Conservation (phyloP, 306 rosid species). For the Parietaria judaica region DNA sequence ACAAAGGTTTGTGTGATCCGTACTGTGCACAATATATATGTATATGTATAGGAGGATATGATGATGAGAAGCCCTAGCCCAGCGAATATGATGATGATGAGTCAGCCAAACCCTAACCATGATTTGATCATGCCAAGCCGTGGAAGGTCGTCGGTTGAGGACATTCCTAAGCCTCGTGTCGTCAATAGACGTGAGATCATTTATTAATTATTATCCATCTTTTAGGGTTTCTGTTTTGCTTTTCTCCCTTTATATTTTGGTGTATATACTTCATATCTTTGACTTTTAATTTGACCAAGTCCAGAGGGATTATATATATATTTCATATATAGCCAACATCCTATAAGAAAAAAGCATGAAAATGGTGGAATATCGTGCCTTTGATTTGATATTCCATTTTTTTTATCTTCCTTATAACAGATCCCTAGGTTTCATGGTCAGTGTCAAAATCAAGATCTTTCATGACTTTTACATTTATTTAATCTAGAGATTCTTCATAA, state of each 20-base stretch:
- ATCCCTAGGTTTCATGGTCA: constrained; percentile 29
- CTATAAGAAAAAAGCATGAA: constrained; percentile 22
- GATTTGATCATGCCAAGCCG: constrained; percentile 43
- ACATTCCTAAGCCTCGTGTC: constrained; percentile 64
- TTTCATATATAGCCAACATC: constrained; percentile 6
- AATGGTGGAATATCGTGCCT: constrained; percentile 17
- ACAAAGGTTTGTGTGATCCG: not conserved
- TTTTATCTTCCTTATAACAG: constrained; percentile 14
- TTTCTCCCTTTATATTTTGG: too few species aligned
- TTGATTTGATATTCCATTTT: constrained; percentile 25
- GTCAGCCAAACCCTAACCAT: constrained; percentile 48
- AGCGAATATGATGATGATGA: constrained; percentile 43
- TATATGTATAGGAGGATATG: constrained; percentile 56
- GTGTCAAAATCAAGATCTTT: constrained; percentile 28
- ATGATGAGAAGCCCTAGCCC: constrained; percentile 54
- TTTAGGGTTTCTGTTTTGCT: too few species aligned
- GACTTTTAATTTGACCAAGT: too few species aligned
- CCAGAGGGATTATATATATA: not conserved
- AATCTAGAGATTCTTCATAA: constrained; percentile 7
- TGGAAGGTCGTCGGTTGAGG: constrained; percentile 40
- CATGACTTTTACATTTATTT: constrained; percentile 26
- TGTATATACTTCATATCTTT: too few species aligned
- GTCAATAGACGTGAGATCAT: constrained; percentile 63
- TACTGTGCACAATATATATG: not conserved
- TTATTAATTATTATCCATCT: not conserved